Percentiles rank a stretch among this genome's conserved stretches.
These are phyloP conservation scores for Casuarina equisetifolia DNA, from an alignment of 306 rosid genomes.

Conservation along the genomic window DNA sequence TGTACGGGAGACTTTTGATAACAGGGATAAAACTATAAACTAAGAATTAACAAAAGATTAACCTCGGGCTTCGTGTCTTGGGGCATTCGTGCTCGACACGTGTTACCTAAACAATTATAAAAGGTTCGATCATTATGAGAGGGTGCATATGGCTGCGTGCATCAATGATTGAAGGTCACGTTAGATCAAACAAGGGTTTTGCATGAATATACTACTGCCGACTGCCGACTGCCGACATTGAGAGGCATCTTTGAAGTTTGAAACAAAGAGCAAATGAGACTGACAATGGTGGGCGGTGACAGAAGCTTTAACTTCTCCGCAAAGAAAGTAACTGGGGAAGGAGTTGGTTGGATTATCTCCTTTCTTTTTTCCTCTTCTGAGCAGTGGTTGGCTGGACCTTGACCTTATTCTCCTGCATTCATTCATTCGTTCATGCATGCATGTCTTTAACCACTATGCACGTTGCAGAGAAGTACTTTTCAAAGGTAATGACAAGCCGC, in stretches of 20 bases:
- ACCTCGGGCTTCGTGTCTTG: slow-evolving; percentile 24
- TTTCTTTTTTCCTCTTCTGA: neutral
- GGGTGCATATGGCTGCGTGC: slow-evolving; percentile 35
- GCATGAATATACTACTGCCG: slow-evolving; percentile 21
- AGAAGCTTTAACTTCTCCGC: neutral
- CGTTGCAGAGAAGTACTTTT: neutral
- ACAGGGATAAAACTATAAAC: neutral
- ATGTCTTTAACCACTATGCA: neutral
- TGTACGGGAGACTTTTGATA: neutral
- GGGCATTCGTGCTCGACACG: neutral
- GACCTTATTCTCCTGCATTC: neutral
- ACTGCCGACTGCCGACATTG: slow-evolving; percentile 12
- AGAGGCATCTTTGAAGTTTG: slow-evolving; percentile 27
- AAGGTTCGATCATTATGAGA: neutral
- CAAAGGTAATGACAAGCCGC: neutral
- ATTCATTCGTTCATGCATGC: neutral
- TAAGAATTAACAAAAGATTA: neutral
- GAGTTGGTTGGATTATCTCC: neutral
- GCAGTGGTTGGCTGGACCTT: neutral
- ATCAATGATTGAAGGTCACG: slow-evolving; percentile 44
- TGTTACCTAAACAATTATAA: neutral
- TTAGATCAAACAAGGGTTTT: slow-evolving; percentile 21
- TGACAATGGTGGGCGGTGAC: neutral
- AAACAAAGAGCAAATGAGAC: neutral
- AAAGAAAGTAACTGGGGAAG: neutral